Evolutionary conservation across 805 yeast species (phyloP), one percentile per base, ranked within the genome.

Genomic region (Lachancea mirantina): DNA sequence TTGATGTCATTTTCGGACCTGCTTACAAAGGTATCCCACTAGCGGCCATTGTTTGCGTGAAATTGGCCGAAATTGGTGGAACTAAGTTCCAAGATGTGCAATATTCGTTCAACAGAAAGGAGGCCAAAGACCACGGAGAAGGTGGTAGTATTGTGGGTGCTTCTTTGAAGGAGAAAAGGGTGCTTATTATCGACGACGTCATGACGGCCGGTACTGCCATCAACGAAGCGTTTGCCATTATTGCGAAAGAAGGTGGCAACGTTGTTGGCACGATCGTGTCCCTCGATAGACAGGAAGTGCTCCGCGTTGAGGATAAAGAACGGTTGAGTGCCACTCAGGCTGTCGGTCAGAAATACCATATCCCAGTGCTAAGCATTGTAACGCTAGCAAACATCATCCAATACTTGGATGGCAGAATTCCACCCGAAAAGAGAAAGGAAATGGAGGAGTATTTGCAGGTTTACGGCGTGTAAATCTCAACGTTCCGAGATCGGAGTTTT

Each of bases 141-240:
- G 98, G 97, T 46, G 98, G 98, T 9, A 73, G 74, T 36, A 83
- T 89, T 47, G 97, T 92, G 25, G 98, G 98, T 22, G 76, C 82
- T 28, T 60, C 74, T 5, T 70, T 89, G 48, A 69, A 70, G 40
- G 82, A 72, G 30, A 81, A 88, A 59, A 70, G 70, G 40, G 74
- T 89, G 15, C 65, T 92, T 49, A 84, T 92, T 49, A 85, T 89
- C 41, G 98, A 92, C 59, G 98, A 89, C 52, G 96, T 92, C 26
- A 88, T 89, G 78, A 89, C 97, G 39, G 97, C 97, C 1, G 98
- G 98, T 24, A 92, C 97, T 38, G 97, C 98, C 30, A 87, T 88
- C 56, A 82, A 82, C 49, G 97, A 92, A 63, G 96, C 97, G 0
- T 82, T 84, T 49, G 75, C 70, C 30, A 81, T 92, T 50, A 85